Evolutionary conservation across 306 rosid species (phyloP).

Genomic region (Coriaria nepalensis): DNA sequence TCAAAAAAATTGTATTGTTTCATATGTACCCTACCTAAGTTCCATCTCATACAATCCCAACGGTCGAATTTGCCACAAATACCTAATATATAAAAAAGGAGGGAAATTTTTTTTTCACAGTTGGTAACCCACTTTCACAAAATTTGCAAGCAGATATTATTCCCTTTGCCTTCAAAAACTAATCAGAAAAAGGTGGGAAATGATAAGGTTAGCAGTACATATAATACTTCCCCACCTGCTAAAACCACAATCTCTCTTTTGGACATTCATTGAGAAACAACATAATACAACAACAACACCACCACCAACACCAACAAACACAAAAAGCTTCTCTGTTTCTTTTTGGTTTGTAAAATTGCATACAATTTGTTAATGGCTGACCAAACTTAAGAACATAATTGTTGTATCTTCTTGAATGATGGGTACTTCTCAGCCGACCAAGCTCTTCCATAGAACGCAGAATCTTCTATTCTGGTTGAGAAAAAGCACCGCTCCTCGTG

Average conservation of each 20-base stretch:
- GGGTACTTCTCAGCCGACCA: slow-evolving; percentile 28
- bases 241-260: slow-evolving; percentile 19
- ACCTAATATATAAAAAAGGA: too few species aligned
- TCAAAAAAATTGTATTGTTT: too few species aligned
- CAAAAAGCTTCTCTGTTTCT: not conserved
- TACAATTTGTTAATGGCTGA: slow-evolving; percentile 14
- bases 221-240: slow-evolving; percentile 17
- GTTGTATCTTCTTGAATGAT: slow-evolving; percentile 32
- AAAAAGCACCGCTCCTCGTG: slow-evolving; percentile 24
- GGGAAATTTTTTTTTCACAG: too few species aligned
- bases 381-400: slow-evolving; percentile 25
- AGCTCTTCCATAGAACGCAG: slow-evolving; percentile 36
- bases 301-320: not conserved
- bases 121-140: not conserved
- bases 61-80: slow-evolving; percentile 19
- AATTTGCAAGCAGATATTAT: slow-evolving; percentile 4
- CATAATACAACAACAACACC: slow-evolving; percentile 1
- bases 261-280: slow-evolving; percentile 16
- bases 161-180: slow-evolving; percentile 15
- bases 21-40: not conserved
- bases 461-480: slow-evolving; percentile 33
- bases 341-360: too few species aligned
- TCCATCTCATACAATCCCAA: not conserved
- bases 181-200: slow-evolving; percentile 26
- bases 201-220: slow-evolving; percentile 38